Base-by-base conservation (phyloP, 2,329 filamentous ascomycete genomes). In the Scedosporium minutisporum region DNA sequence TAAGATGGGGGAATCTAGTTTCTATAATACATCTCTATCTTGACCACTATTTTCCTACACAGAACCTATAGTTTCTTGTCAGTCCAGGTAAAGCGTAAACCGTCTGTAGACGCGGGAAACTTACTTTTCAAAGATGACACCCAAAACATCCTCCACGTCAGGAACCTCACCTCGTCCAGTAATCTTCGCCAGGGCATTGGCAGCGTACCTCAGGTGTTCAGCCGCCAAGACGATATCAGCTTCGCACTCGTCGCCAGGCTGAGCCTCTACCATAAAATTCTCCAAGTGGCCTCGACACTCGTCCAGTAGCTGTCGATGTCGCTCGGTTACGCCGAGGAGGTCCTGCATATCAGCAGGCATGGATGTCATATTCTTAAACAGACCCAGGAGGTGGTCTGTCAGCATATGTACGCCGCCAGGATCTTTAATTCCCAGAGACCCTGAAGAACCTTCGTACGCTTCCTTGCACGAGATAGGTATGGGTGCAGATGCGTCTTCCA, bases 71-170 rank as follows among this genome's bases (percentile, higher is more conserved):
- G 14, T 23, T 4, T 6, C 7, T 29, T 27, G 12, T 58, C 57
- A 55, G 59, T 55, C n/a, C 58, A 21, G 42, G 3, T 44, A n/a
- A 7, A 59, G 25, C 3, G 4, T 23, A 10, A 25, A 10, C 51
- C 27, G 27, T 6, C 10, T n/a, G 5, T n/a, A 25, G 23, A 14
- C 42, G 3, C 2, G 25, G 3, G 33, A 21, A 9, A 84, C 85
- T 80, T 77, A 96, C 90, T 96, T 97, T 74, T 97, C 93, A 77
- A 99, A 99, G 3, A 99, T 93, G 23, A 99, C 93, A 0, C 95
- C 95, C 55, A 99, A 77, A 6, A 99, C 91, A 71, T 97, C 95
- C 72, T 99, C 93, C 16, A 97, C 91, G 74, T 97, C 93, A 2
- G 92, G 90, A 48, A 83, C 84, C 68, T 92, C 90, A 0, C 92